These are phyloP conservation scores for Exsudoporus frostii DNA, from an alignment of 768 basidiomycete genomes.

Conservation along the genomic window DNA sequence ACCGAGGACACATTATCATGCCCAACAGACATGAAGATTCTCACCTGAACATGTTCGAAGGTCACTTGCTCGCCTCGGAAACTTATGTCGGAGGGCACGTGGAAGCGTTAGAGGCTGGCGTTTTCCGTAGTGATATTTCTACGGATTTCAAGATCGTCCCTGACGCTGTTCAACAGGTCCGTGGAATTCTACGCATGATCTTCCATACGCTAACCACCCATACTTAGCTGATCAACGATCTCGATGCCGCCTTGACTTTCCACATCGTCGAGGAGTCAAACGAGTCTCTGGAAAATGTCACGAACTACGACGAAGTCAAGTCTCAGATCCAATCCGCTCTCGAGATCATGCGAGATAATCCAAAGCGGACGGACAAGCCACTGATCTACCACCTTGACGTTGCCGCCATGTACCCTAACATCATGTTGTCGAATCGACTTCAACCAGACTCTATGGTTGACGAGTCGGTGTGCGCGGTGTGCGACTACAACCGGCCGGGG, in stretches of 20 bases:
- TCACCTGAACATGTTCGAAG: conserved; percentile 90
- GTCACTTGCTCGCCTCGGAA: conserved; percentile 94
- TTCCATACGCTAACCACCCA: not conserved
- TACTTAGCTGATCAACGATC: conserved; percentile 81
- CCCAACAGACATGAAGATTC: conserved; percentile 95
- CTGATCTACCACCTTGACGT: conserved; percentile 99
- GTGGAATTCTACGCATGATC: not conserved
- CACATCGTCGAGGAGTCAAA: conserved; percentile 85
- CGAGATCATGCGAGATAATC: conserved; percentile 88
- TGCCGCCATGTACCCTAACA: conserved; percentile 99
- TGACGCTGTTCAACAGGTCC: conserved; percentile 75
- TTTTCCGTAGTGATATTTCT: conserved; percentile 93
- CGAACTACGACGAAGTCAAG: conserved; percentile 94
- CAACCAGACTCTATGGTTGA: conserved; percentile 98
- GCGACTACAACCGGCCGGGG: conserved; percentile 95
- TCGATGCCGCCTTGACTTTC: conserved; percentile 89
- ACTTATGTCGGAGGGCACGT: conserved; percentile 99
- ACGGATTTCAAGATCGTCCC: conserved; percentile 96
- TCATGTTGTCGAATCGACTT: conserved; percentile 99
- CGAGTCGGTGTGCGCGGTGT: conserved; percentile 94
- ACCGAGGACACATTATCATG: conserved; percentile 89
- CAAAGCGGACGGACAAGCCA: conserved; percentile 84
- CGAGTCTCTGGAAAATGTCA: conserved; percentile 74
- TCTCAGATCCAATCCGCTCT: conserved; percentile 70
- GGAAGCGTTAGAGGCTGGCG: conserved; percentile 96